Conservation (phyloP, 805 yeast species). For the Yarrowia deformans region DNA sequence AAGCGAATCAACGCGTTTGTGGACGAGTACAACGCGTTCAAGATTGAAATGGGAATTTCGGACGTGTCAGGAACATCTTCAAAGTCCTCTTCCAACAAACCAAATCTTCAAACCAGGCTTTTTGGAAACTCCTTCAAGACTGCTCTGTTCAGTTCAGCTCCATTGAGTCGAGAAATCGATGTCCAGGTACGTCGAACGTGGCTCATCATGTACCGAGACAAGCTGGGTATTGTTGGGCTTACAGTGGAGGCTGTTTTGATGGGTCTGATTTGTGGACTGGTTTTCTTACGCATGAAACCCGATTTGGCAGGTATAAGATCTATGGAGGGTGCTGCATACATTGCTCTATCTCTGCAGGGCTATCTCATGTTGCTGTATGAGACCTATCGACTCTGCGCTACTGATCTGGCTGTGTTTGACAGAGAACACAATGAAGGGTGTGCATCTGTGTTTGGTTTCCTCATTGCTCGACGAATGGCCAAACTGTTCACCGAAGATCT, state of each 20-base stretch:
- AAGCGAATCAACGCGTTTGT: conserved; percentile 52
- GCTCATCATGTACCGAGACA: conserved; percentile 60
- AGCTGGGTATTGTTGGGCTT: conserved; percentile 56
- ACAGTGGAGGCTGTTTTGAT: conserved; percentile 59
- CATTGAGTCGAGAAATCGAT: conserved; percentile 54
- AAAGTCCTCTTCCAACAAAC: conserved; percentile 35
- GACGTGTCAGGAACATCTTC: conserved; percentile 7
- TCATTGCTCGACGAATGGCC: conserved; percentile 69
- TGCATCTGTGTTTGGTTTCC: conserved; percentile 70
- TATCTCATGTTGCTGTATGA: conserved; percentile 65
- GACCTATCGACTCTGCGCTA: conserved; percentile 62
- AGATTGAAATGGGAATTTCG: not conserved
- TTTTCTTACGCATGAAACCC: conserved; percentile 64
- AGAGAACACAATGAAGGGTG: conserved; percentile 76
- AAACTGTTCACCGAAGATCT: conserved; percentile 74
- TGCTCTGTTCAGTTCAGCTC: conserved; percentile 50
- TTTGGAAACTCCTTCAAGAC: conserved; percentile 23
- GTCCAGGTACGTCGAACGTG: conserved; percentile 58
- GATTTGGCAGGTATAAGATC: conserved; percentile 72
- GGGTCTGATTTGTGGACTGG: conserved; percentile 76
- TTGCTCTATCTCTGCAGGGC: conserved; percentile 61
- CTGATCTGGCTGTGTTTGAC: conserved; percentile 63
- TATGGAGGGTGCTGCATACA: conserved; percentile 59
- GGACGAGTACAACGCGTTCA: conserved; percentile 51
- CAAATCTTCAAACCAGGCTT: conserved; percentile 40